Evolutionary conservation across 1,284 basidiomycete species (phyloP).

Genomic region (Polyporus tsugae): DNA sequence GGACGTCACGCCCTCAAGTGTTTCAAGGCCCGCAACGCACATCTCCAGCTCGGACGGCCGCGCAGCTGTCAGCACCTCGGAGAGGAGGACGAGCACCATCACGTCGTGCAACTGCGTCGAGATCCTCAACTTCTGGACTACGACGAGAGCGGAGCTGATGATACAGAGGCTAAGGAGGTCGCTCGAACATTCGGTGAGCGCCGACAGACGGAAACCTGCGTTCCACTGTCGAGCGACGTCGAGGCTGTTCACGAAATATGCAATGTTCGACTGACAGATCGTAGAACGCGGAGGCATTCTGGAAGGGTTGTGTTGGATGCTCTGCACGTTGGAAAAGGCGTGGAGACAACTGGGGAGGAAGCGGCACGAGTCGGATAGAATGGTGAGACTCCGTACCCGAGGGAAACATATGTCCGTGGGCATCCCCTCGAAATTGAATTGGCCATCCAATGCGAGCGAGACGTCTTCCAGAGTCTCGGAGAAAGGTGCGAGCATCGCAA

Average conservation of each 20-base stretch:
- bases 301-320: slow-evolving; percentile 1
- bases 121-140: not conserved
- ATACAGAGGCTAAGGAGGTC: slow-evolving; percentile 4
- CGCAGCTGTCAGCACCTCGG: not conserved
- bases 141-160: not conserved
- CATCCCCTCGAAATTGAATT: not conserved
- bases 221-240: not conserved
- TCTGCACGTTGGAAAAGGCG: not conserved
- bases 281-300: not conserved
- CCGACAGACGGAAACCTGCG: not conserved
- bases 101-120: not conserved
- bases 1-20: not conserved
- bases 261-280: not conserved
- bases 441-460: not conserved
- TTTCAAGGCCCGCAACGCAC: not conserved
- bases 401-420: not conserved
- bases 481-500: not conserved
- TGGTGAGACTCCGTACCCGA: not conserved
- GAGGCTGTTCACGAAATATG: not conserved
- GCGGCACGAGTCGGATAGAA: not conserved
- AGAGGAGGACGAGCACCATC: not conserved
- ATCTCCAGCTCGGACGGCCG: slow-evolving; percentile 2
- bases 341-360: not conserved
- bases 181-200: slow-evolving; percentile 6
- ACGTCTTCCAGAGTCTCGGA: not conserved